phyloP scores from a whole-genome alignment of 2,329 filamentous ascomycete species.

The Scopulariopsis brevicaulis region DNA sequence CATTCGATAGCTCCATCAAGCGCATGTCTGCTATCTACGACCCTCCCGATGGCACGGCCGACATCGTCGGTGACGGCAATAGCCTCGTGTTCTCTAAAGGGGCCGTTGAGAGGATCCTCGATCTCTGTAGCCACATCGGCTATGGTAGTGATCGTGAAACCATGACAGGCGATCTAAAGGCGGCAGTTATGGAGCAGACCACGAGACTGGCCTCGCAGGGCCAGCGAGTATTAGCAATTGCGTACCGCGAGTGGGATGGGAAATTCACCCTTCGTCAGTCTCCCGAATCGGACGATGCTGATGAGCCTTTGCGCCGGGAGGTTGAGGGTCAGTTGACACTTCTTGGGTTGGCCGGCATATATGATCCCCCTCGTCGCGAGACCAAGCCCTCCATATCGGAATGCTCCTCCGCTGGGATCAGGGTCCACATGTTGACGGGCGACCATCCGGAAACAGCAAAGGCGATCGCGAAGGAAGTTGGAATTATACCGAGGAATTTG shows the following conservation, averaged over 20 bases:
- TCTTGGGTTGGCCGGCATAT: constrained; percentile 74
- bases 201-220: constrained; percentile 52
- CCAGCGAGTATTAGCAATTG: constrained; percentile 61
- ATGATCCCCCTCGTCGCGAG: constrained; percentile 75
- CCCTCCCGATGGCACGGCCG: constrained; percentile 25
- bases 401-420: constrained; percentile 63
- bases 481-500: constrained; percentile 59
- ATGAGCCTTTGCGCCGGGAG: constrained; percentile 39
- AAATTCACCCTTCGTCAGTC: constrained; percentile 25
- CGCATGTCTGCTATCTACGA: constrained; percentile 69
- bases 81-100: constrained; percentile 51
- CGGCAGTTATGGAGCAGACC: constrained; percentile 39
- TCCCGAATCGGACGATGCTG: constrained; percentile 13
- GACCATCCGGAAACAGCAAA: constrained; percentile 70
- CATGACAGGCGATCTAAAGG: constrained; percentile 39
- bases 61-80: constrained; percentile 24
- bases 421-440: constrained; percentile 76
- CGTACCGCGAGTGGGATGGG: constrained; percentile 49
- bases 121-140: constrained; percentile 39
- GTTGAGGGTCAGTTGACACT: constrained; percentile 62
- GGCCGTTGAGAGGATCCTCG: constrained; percentile 48
- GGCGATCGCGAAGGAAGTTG: constrained; percentile 69
- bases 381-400: constrained; percentile 61
- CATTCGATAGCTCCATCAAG: constrained; percentile 71
- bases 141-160: constrained; percentile 26